Evolutionary conservation across 257 asterid genomes (phyloP), one percentile per base, ranked within the genome.

Genomic region (Anisodus tanguticus): DNA sequence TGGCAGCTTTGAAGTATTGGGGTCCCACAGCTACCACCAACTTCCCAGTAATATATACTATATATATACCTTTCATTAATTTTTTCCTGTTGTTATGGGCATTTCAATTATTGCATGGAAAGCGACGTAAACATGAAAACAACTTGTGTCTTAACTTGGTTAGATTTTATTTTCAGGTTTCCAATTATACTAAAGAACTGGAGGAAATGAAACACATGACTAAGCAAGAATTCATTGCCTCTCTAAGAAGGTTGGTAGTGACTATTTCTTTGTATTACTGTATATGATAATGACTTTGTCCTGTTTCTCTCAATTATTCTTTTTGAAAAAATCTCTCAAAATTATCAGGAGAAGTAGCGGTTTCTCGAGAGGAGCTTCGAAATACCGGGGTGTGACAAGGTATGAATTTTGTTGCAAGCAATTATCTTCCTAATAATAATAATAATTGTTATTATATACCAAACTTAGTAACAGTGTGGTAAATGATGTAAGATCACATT

Each of bases 1-100:
- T 95, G 90, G 98, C 98, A 37, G 98, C 98, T 22, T 93, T 95
- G 60, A 95, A 94, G 79, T 95, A 95, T 86, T 95, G 98, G 98
- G 98, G 98, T 80, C 84, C 97, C n/a, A 87, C 92, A 12, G 98
- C 98, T 68, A 95, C 97, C 62, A 95, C 98, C 82, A 95, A 95
- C 87, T 93, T 91, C 85, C 97, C 98, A 81, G 98, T 95, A 91
- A 85, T 3, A 16, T 74, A 9, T 70, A 8, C 13, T 69, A 69
- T 69, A 15, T 69, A 39, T 69, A 39, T 39, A 69, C 31, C 49
- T 71, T 13, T 9, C 49, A 49, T 26, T 37, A 64, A 19, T 37
- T 63, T 69, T 22, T 8, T 43, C 47, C 79, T 16, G 6, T n/a
- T 43, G 4, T 76, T 15, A 10, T 84, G 80, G 26, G 37, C 47